Conservation (phyloP, 306 rosid species). For the Fragaria vesca region DNA sequence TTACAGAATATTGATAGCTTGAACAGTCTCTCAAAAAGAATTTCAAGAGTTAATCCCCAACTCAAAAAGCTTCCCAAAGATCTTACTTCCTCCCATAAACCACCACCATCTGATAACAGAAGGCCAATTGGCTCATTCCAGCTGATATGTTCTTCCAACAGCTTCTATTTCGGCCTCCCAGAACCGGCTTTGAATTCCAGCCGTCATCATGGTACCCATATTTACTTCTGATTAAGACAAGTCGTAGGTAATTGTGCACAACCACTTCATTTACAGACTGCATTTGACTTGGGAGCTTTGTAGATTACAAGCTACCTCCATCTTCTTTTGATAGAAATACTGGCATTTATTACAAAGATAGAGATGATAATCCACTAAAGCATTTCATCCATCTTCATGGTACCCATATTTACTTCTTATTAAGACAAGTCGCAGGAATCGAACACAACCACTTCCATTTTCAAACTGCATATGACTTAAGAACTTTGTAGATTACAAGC, state of each 20-base stretch:
- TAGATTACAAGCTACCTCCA: not conserved
- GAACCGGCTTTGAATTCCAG: not conserved
- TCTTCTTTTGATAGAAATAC: too few species aligned
- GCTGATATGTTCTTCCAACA: not conserved
- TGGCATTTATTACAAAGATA: too few species aligned
- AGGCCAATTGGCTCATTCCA: not conserved
- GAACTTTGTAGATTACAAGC: not conserved
- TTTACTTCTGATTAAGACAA: not conserved
- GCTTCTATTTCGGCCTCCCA: not conserved
- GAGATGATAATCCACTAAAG: too few species aligned
- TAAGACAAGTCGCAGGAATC: not conserved
- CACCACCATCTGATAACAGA: not conserved
- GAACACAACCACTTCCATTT: not conserved
- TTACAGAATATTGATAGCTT: not conserved
- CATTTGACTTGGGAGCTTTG: not conserved
- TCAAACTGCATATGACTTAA: not conserved
- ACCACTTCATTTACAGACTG: not conserved
- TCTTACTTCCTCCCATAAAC: not conserved
- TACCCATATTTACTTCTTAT: too few species aligned
- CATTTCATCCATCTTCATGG: not conserved
- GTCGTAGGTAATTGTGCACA: not conserved
- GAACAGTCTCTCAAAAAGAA: not conserved
- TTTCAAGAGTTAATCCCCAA: not conserved
- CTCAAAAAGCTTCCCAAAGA: not conserved
- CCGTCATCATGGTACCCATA: not conserved